phyloP scores from a whole-genome alignment of 306 rosid species.

The Quillaja saponaria region DNA sequence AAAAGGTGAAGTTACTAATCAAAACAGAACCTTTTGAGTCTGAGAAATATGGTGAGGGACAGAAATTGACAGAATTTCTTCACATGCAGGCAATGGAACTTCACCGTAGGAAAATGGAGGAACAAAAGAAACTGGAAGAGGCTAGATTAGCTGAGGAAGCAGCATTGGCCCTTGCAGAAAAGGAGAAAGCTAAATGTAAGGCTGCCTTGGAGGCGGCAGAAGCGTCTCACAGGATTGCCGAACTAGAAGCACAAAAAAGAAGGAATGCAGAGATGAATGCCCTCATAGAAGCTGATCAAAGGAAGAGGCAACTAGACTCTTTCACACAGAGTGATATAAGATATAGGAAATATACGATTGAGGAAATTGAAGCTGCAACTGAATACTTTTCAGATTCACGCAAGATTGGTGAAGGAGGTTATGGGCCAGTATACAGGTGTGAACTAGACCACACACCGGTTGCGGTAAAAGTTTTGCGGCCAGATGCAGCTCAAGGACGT shows the following conservation, averaged over 20 bases:
- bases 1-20: constrained; percentile 2
- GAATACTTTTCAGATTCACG: constrained; percentile 36
- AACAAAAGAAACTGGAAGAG: constrained; percentile 58
- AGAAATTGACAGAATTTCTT: constrained; percentile 8
- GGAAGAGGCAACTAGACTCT: constrained; percentile 17
- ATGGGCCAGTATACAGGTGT: constrained; percentile 72
- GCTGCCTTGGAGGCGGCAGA: constrained; percentile 72
- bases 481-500: constrained; percentile 79
- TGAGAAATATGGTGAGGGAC: not conserved
- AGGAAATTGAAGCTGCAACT: constrained; percentile 78
- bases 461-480: constrained; percentile 71
- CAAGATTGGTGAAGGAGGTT: constrained; percentile 90
- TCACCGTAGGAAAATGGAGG: constrained; percentile 71
- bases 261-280: constrained; percentile 44
- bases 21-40: not conserved
- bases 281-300: constrained; percentile 42
- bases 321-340: constrained; percentile 30
- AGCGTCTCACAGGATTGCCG: constrained; percentile 57
- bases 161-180: constrained; percentile 59
- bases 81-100: constrained; percentile 62
- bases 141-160: constrained; percentile 51
- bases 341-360: constrained; percentile 65
- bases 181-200: constrained; percentile 55
- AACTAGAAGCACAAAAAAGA: constrained; percentile 64
- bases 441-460: constrained; percentile 79